Percentiles rank a stretch among this genome's conserved stretches.
phyloP scores from a whole-genome alignment of 1,284 basidiomycete species.

The Abortiporus biennis region DNA sequence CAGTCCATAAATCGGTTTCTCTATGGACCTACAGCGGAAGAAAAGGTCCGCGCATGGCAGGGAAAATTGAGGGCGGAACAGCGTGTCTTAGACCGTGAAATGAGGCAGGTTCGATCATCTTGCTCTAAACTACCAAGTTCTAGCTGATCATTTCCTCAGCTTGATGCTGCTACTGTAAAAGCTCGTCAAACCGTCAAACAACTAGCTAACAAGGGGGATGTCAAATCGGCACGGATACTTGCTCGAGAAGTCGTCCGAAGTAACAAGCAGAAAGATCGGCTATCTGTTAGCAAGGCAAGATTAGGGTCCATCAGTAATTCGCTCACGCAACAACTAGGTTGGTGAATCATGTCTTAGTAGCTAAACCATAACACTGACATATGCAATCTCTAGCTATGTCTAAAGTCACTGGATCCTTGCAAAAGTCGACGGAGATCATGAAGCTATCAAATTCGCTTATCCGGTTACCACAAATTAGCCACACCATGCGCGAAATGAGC shows the following conservation, averaged over 20 bases:
- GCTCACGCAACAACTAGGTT: slow-evolving; percentile 90
- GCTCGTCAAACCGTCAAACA: slow-evolving; percentile 83
- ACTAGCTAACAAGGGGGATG: slow-evolving; percentile 87
- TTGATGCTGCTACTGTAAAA: slow-evolving; percentile 81
- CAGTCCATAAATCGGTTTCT: slow-evolving; percentile 86
- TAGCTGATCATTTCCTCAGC: slow-evolving; percentile 45
- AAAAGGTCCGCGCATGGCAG: slow-evolving; percentile 87
- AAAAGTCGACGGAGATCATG: slow-evolving; percentile 99
- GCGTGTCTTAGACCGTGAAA: slow-evolving; percentile 84
- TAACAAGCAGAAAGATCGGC: slow-evolving; percentile 89
- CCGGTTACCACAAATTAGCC: slow-evolving; percentile 89
- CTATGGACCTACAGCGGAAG: slow-evolving; percentile 93
- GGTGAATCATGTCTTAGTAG: slow-evolving; percentile 12
- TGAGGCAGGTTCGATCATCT: slow-evolving; percentile 72
- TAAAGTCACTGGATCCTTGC: slow-evolving; percentile 94
- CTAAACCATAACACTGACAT: background rate
- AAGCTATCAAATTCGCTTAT: slow-evolving; percentile 91
- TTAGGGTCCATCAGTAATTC: slow-evolving; percentile 91
- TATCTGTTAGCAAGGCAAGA: slow-evolving; percentile 90
- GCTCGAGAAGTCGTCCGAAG: slow-evolving; percentile 94
- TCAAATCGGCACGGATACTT: slow-evolving; percentile 88
- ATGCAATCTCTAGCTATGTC: slow-evolving; percentile 70
- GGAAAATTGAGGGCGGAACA: slow-evolving; percentile 74
- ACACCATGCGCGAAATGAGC: slow-evolving; percentile 94
- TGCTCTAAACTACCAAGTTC: slow-evolving; percentile 13